A percentile compares a stretch with the other conserved stretches of the same genome.
Evolutionary conservation across 2,329 filamentous ascomycete species (phyloP).

Genomic region (Penicillium sp.): DNA sequence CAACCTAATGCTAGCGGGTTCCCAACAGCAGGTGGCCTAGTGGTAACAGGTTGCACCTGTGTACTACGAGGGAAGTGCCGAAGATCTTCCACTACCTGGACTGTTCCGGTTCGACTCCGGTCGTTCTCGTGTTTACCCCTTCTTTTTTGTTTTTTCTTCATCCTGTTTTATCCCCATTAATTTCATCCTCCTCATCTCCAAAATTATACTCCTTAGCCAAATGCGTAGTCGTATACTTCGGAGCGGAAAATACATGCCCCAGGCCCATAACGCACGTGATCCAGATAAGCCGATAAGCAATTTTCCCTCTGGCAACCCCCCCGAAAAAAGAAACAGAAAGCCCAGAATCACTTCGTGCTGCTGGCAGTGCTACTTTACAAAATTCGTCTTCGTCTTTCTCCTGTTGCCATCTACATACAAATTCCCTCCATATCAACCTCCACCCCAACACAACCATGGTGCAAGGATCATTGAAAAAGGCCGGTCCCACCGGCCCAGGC

Average conservation of each 20-base stretch:
- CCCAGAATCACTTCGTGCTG: constrained; percentile 17
- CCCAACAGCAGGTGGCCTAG: background rate
- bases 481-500: constrained; percentile 35
- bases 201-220: background rate
- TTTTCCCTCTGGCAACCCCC: constrained; percentile 13
- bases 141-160: too few species aligned
- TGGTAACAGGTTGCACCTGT: background rate
- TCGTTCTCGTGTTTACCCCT: background rate
- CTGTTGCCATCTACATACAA: background rate
- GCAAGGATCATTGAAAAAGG: constrained; percentile 52
- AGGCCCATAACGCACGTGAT: background rate
- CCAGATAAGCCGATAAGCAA: constrained; percentile 13
- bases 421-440: background rate
- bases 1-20: background rate
- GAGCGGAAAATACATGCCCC: background rate
- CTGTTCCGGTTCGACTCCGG: background rate
- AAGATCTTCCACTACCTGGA: constrained; percentile 1
- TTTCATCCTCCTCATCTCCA: background rate
- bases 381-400: background rate
- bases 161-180: too few species aligned
- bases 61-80: background rate
- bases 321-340: constrained; percentile 4
- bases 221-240: constrained; percentile 2
- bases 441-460: constrained; percentile 39
- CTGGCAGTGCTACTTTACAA: constrained; percentile 16